Conservation (phyloP, 1,284 basidiomycete species). For the Abortiporus biennis region DNA sequence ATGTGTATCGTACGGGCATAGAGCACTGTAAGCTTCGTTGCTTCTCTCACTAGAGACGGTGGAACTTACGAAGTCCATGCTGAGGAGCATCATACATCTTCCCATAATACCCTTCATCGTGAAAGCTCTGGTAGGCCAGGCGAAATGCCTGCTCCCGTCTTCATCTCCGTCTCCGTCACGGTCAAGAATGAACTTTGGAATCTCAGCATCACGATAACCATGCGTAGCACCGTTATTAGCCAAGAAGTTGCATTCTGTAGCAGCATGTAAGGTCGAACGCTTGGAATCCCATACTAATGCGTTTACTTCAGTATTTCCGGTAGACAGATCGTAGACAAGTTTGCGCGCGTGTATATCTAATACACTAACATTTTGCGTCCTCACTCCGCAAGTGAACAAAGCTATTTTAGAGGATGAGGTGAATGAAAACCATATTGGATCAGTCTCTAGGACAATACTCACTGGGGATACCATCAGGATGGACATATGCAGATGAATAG, state of each 20-base stretch:
- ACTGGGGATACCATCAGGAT: conserved; percentile 24
- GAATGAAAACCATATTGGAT: background rate
- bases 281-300: conserved; percentile 29
- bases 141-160: background rate
- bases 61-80: conserved; percentile 10
- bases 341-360: conserved; percentile 33
- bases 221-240: conserved; percentile 23
- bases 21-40: too few species aligned
- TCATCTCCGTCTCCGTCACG: background rate
- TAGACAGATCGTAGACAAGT: conserved; percentile 32
- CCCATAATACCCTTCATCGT: conserved; percentile 11
- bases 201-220: conserved; percentile 27
- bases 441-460: conserved; percentile 3
- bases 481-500: conserved; percentile 15
- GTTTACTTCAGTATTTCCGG: conserved; percentile 33
- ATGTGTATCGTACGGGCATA: conserved; percentile 20
- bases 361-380: conserved; percentile 25
- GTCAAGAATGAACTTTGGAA: conserved; percentile 10
- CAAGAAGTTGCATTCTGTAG: conserved; percentile 28
- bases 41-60: background rate
- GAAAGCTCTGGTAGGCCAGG: conserved; percentile 9
- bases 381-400: conserved; percentile 14
- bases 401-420: conserved; percentile 1
- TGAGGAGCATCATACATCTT: conserved; percentile 8
- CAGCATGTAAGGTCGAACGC: conserved; percentile 28